Evolutionary conservation across 148 eudicot species (phyloP).

Genomic region (Bassia scoparia): DNA sequence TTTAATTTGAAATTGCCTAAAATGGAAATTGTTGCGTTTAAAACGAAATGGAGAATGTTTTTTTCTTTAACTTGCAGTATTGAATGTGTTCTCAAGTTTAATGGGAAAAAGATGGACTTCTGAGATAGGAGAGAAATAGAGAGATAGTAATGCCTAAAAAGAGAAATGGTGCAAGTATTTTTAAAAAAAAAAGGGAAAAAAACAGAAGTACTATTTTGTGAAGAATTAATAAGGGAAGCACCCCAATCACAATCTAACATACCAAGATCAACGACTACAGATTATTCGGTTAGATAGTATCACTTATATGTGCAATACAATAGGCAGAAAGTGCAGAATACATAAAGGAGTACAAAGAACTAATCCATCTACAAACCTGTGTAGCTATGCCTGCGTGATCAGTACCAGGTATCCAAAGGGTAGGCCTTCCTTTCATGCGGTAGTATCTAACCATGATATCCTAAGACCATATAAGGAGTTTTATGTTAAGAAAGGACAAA

Average conservation of each 20-base stretch:
- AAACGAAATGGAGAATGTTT: too few species aligned
- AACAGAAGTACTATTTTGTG: background rate
- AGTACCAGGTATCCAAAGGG: conserved; percentile 99
- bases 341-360: background rate
- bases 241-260: background rate
- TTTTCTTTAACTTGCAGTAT: too few species aligned
- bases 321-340: background rate
- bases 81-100: too few species aligned
- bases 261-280: background rate
- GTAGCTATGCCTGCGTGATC: conserved; percentile 99
- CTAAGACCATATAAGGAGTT: conserved; percentile 32
- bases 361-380: conserved; percentile 57
- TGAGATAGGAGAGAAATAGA: too few species aligned
- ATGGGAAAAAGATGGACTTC: too few species aligned
- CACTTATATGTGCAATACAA: background rate
- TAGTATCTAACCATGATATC: conserved; percentile 94
- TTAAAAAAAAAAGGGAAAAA: too few species aligned
- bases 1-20: too few species aligned
- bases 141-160: too few species aligned
- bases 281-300: background rate
- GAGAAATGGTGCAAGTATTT: too few species aligned
- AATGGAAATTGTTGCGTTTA: too few species aligned
- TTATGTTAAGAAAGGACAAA: background rate
- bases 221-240: background rate
- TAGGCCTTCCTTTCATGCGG: conserved; percentile 96